Conservation (phyloP, 2,329 filamentous ascomycete genomes). For the Sporothrix mexicana region DNA sequence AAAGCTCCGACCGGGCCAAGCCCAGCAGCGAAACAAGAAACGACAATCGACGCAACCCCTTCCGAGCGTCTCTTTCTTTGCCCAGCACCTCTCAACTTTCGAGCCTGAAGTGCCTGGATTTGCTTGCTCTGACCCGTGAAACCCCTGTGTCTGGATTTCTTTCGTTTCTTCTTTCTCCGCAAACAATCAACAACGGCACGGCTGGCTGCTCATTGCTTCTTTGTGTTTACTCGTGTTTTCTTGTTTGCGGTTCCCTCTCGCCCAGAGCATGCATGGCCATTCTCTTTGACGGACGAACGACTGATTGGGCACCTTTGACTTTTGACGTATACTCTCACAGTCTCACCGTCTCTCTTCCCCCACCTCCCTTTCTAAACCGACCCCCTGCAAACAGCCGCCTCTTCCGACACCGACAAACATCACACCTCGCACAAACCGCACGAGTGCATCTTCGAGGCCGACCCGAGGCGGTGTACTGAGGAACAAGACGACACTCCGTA, state of each 20-base stretch:
- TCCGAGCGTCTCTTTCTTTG: not conserved
- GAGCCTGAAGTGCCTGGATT: constrained; percentile 12
- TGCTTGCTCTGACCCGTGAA: constrained; percentile 6
- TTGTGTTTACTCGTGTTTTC: not conserved
- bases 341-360: constrained; percentile 10
- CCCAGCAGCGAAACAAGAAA: constrained; percentile 18
- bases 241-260: not conserved
- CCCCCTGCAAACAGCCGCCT: constrained; percentile 1
- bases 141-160: not conserved
- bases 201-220: not conserved
- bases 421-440: not conserved
- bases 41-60: constrained; percentile 14
- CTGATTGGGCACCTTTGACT: constrained; percentile 4
- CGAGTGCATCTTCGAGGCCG: not conserved
- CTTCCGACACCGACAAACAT: constrained; percentile 14
- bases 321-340: not conserved
- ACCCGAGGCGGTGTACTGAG: constrained; percentile 22
- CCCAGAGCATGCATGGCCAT: constrained; percentile 16
- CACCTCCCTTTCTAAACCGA: not conserved
- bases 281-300: constrained; percentile 15
- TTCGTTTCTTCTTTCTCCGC: not conserved
- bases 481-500: constrained; percentile 3
- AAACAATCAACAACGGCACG: not conserved
- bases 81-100: too few relatives aligned
- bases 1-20: constrained; percentile 22